Base-by-base conservation (phyloP, 108 stramenopile species). In the Aurantiochytrium sp. region DNA sequence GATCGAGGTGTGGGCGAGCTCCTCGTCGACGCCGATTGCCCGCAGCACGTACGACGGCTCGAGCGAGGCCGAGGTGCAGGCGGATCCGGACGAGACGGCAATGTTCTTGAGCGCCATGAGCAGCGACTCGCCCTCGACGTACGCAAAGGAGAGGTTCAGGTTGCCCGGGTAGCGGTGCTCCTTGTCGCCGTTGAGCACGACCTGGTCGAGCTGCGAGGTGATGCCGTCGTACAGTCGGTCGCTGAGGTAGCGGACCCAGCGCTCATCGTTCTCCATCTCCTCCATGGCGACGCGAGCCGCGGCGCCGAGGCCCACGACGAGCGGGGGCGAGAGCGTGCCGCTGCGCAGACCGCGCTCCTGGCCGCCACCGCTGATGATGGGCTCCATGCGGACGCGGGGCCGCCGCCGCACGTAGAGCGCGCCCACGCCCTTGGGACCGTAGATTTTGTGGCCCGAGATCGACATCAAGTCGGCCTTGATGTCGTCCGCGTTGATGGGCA, bases 351-450 rank as follows among this genome's bases (percentile, higher is more conserved):
- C 98, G 81, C 98, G 93, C 90, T 99, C 99, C 92, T 99, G 99
- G 27, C 99, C 99, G 31, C 99, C 99, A 41, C 99, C 99, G 21
- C 92, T 94, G 34, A 99, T 95, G 68, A 98, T 88, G 4, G 98
- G 98, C 91, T 98, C 97, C n/a, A 99, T 92, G 48, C 98, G 96
- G 17, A 98, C 97, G 24, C 99, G 96, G 4, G 99, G 98, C 65
- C 96, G 92, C 42, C 98, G 95, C 24, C 99, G 92, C 37, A 98
- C 94, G 92, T 98, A 98, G 21, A 99, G 88, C 8, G 96, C 99
- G 24, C 99, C 99, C 37, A 99, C 92, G 5, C 99, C 99, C 92
- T 98, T 99, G 52, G 99, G 98, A 32, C 99, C 99, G 91, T 98
- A 99, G 4, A 99, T 88, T 92, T 99, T 99, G 92, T 99, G 99